Percentiles rank a stretch among this genome's conserved stretches.
Conservation (phyloP, 495 filamentous ascomycete species). For the Penicillium lagena region DNA sequence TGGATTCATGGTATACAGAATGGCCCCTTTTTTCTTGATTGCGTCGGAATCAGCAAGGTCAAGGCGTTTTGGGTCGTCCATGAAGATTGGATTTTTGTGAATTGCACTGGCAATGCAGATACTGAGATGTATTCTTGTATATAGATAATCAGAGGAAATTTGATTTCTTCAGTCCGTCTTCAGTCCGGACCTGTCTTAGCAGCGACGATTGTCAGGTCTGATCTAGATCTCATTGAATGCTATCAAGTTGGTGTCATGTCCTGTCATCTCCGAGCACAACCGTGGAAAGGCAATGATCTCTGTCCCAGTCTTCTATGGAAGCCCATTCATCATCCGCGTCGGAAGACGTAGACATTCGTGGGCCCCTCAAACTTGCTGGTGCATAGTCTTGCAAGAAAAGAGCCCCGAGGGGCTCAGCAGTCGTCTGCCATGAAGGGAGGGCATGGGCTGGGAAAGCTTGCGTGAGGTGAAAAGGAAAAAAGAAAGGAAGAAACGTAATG, state of each 20-base stretch:
- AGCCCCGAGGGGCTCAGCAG: slow-evolving; percentile 21
- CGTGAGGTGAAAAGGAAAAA: slow-evolving; percentile 20
- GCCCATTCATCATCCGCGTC: slow-evolving; percentile 32
- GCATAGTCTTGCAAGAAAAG: slow-evolving; percentile 32
- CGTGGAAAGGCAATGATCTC: slow-evolving; percentile 3
- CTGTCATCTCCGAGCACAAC: neutral
- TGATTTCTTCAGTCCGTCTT: slow-evolving; percentile 14
- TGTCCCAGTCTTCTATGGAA: slow-evolving; percentile 47
- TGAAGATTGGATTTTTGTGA: neutral
- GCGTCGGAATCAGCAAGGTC: slow-evolving; percentile 6
- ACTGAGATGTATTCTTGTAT: slow-evolving; percentile 17
- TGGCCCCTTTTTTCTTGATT: slow-evolving; percentile 16
- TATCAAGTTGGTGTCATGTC: neutral
- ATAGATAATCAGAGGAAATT: slow-evolving; percentile 16
- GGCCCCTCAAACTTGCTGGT: slow-evolving; percentile 47
- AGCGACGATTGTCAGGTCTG: slow-evolving; percentile 20
- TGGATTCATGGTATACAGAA: slow-evolving; percentile 25
- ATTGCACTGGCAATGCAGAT: slow-evolving; percentile 8
- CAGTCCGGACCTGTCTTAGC: slow-evolving; percentile 55
- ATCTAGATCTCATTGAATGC: neutral
- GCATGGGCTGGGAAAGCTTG: slow-evolving; percentile 31
- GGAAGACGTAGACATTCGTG: slow-evolving; percentile 15
- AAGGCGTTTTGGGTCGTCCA: slow-evolving; percentile 7
- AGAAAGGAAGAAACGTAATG: neutral
- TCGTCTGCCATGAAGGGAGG: slow-evolving; percentile 19